These are phyloP conservation scores for Rhytidiadelphus loreus DNA, from an alignment of 225 moss, liverwort and hornwort genomes.

Conservation along the genomic window DNA sequence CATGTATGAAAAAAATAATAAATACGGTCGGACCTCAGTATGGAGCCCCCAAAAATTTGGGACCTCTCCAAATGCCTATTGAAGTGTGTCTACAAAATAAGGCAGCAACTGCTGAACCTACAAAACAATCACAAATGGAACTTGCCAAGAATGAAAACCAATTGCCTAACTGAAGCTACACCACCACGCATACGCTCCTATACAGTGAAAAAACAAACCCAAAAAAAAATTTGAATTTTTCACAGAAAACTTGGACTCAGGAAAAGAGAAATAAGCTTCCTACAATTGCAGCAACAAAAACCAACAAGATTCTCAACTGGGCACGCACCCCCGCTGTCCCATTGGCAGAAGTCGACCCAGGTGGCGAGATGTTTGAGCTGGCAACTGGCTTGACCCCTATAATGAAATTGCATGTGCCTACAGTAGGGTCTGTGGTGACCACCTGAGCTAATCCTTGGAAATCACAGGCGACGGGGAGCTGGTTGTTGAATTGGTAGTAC, in stretches of 20 bases:
- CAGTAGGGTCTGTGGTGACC: slow-evolving; percentile 44
- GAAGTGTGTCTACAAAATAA: background rate
- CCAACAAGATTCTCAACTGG: background rate
- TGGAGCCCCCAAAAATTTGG: background rate
- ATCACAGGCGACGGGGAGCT: slow-evolving; percentile 36
- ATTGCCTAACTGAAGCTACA: background rate
- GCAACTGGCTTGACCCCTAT: slow-evolving; percentile 34
- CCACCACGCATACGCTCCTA: background rate
- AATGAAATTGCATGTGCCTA: slow-evolving; percentile 37
- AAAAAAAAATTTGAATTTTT: background rate
- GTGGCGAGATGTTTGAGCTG: background rate
- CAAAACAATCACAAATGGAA: background rate
- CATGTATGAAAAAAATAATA: background rate
- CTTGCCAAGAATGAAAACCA: background rate
- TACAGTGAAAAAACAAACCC: background rate
- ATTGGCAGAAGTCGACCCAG: background rate
- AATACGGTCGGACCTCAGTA: background rate
- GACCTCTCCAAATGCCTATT: background rate
- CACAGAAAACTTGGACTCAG: background rate
- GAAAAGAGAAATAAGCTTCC: background rate
- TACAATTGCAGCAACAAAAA: background rate
- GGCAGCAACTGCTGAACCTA: background rate
- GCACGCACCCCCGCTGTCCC: background rate
- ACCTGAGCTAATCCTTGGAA: slow-evolving; percentile 64
- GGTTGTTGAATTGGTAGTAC: slow-evolving; percentile 82